Evolutionary conservation across 2,329 filamentous ascomycete genomes (phyloP), one percentile per base, ranked within the genome.

Genomic region (Cladophialophora chaetospira): DNA sequence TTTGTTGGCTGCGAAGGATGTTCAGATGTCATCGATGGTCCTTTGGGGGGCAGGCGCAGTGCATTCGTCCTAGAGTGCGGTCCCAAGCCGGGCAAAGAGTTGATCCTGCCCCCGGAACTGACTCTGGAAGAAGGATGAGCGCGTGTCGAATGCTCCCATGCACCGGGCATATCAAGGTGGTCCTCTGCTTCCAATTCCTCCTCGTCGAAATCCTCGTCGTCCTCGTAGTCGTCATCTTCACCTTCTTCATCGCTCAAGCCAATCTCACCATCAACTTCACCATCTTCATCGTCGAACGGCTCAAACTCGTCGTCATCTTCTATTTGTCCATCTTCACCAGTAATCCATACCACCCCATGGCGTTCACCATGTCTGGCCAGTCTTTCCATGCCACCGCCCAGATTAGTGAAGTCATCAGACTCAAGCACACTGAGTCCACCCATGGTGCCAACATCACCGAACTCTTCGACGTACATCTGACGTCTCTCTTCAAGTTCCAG

Each of bases 271-370:
- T 63, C 55, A 28, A 60, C 31, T 19, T 53, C 55, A 19, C 36
- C 55, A 15, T 63, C 56, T 47, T 62, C 63, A 33, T 63, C 57
- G 15, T 62, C 57, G 15, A 54, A 58, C 17, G 55, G 50, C 25
- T 66, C 61, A n/a, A 61, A 63, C 28, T 63, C 62, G 25, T 64
- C 62, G 40, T 66, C 62, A 6, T 62, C 60, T 10, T 57, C 35
- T 5, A 51, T 51, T 6, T 58, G 48, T n/a, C 53, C 62, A 40
- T 55, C 56, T 19, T 54, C 61, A 5, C 74, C 73, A 40, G 65
- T 60, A 5, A 77, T 69, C 75, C 75, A 77, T 60, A 72, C 70
- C 53, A 77, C 69, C 31, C 75, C 76, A 62, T 75, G 77, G 15
- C 73, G 73, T 56, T 77, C 75, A 1, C 75, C 74, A 2, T 71